Conservation (phyloP, 2,329 filamentous ascomycete species). For the Xylaria sp. region DNA sequence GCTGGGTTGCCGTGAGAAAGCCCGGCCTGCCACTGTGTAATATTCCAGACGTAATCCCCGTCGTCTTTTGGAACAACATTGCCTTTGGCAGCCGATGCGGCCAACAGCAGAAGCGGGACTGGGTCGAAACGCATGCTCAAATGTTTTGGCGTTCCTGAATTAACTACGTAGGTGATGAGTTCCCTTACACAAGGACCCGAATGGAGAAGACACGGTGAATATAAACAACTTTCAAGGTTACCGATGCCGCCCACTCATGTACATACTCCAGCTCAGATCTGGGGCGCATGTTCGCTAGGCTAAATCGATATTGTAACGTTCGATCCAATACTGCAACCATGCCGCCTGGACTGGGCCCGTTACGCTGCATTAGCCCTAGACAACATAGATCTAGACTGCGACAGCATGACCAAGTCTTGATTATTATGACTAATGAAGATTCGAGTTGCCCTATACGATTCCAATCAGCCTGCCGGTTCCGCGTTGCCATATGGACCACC, state of each 20-base stretch:
- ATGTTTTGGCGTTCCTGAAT: neutral
- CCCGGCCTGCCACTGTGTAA: constrained; percentile 34
- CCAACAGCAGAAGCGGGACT: constrained; percentile 4
- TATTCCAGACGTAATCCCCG: constrained; percentile 24
- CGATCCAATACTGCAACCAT: constrained; percentile 18
- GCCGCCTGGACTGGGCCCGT: constrained; percentile 17
- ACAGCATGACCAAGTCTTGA: neutral
- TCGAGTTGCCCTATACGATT: neutral
- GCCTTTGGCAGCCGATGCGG: constrained; percentile 12
- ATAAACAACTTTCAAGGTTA: constrained; percentile 6
- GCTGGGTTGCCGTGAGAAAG: constrained; percentile 37
- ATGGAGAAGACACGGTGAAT: neutral
- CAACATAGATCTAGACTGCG: neutral
- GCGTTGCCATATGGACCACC: neutral
- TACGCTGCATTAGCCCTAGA: constrained; percentile 14
- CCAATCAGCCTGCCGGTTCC: neutral
- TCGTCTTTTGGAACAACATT: neutral
- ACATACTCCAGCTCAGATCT: neutral
- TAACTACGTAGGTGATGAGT: no score
- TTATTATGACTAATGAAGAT: constrained; percentile 19
- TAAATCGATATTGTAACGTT: constrained; percentile 28
- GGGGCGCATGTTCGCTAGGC: constrained; percentile 3
- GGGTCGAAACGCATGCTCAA: constrained; percentile 20
- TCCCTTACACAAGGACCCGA: neutral
- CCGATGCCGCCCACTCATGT: neutral